These are phyloP conservation scores for Ramalina intermedia DNA, from an alignment of 495 filamentous ascomycete species.

Conservation along the genomic window DNA sequence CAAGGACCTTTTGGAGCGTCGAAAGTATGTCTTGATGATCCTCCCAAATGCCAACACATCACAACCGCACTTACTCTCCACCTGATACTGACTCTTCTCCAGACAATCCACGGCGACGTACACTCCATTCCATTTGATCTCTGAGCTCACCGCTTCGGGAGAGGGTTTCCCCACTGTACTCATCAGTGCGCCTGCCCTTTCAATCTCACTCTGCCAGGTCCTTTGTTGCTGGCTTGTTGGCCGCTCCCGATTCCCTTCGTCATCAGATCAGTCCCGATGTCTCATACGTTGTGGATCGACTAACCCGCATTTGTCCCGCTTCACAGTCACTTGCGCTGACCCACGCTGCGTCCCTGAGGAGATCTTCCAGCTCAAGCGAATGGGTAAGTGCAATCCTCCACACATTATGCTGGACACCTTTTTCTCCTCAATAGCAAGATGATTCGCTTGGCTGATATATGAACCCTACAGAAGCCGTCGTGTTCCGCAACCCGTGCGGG, in stretches of 20 bases:
- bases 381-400: neutral
- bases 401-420: neutral
- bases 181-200: neutral
- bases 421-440: too few relatives aligned
- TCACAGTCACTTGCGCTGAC: slow-evolving; percentile 1
- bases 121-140: neutral
- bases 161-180: neutral
- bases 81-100: neutral
- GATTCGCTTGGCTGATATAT: neutral
- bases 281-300: neutral
- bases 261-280: neutral
- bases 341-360: neutral
- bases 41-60: too few relatives aligned
- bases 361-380: neutral
- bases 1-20: too few relatives aligned
- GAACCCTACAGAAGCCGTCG: neutral
- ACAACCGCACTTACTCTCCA: neutral
- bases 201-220: too few relatives aligned
- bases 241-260: too few relatives aligned
- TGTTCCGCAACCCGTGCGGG: slow-evolving; percentile 8
- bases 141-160: neutral
- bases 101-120: neutral
- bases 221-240: too few relatives aligned
- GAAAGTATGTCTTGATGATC: too few relatives aligned
- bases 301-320: neutral